phyloP scores from a whole-genome alignment of 1,284 basidiomycete genomes.

The Pterulicium gracile region DNA sequence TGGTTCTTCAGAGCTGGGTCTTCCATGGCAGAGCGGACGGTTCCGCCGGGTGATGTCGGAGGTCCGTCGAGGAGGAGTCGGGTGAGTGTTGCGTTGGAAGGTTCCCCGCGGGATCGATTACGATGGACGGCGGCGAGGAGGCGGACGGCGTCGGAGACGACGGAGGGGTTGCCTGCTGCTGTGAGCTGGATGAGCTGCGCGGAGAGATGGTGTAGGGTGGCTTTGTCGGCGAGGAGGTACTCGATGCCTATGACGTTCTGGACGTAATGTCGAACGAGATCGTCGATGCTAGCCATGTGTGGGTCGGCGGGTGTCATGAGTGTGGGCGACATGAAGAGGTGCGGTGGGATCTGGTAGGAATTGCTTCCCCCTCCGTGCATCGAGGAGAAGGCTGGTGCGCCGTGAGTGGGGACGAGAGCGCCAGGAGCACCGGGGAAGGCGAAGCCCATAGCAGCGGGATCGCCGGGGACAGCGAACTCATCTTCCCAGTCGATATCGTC shows the following conservation, averaged over 20 bases:
- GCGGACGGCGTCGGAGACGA: conserved; percentile 44
- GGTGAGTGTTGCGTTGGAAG: too few species aligned
- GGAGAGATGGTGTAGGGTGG: conserved; percentile 37
- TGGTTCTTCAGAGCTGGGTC: conserved; percentile 16
- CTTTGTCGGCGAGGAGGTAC: conserved; percentile 49
- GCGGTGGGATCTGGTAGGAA: conserved; percentile 6
- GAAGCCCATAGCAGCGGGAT: neutral
- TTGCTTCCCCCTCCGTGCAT: too few species aligned
- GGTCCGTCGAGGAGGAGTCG: too few species aligned
- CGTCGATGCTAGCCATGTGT: conserved; percentile 18
- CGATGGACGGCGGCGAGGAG: conserved; percentile 44
- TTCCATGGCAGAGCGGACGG: conserved; percentile 16
- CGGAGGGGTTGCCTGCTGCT: conserved; percentile 15
- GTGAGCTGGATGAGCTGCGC: conserved; percentile 24
- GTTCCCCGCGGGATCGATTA: conserved; percentile 16
- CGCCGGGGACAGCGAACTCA: conserved; percentile 5
- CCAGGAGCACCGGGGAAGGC: too few species aligned
- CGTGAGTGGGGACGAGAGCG: too few species aligned
- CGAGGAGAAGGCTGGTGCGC: too few species aligned
- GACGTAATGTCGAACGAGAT: conserved; percentile 33
- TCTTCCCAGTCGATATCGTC: conserved; percentile 4
- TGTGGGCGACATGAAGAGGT: conserved; percentile 7
- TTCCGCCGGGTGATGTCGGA: conserved; percentile 19
- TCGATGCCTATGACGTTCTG: conserved; percentile 47
- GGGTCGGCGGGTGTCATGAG: conserved; percentile 9